Percentiles rank a stretch among this genome's conserved stretches.
phyloP scores from a whole-genome alignment of 202 grass and related monocot genomes.

The Carex arenaria region DNA sequence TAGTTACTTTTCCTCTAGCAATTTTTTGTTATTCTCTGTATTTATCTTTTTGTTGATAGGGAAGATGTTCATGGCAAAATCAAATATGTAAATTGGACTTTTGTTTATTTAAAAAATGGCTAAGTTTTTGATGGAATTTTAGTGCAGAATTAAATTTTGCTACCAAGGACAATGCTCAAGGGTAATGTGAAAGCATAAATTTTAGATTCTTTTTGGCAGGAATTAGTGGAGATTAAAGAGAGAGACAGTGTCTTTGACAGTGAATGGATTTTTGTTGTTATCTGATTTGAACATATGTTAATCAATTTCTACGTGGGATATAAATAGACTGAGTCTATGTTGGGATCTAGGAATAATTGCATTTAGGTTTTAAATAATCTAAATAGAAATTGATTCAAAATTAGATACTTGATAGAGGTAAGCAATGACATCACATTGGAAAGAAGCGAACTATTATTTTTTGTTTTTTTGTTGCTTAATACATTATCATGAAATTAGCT shows the following conservation, averaged over 20 bases:
- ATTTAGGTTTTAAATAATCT: background rate
- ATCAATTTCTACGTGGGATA: background rate
- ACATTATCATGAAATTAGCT: background rate
- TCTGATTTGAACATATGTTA: background rate
- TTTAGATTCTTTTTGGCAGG: background rate
- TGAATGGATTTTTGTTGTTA: background rate
- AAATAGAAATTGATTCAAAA: background rate
- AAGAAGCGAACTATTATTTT: background rate
- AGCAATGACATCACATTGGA: conserved; percentile 1
- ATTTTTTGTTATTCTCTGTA: background rate
- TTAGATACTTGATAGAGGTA: background rate
- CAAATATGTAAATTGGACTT: background rate
- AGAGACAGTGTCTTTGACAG: no score
- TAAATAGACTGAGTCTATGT: background rate
- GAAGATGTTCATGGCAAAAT: background rate
- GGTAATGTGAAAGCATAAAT: background rate
- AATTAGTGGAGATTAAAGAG: background rate
- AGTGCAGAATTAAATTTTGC: background rate
- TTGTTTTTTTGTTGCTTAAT: background rate
- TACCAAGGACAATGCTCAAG: background rate
- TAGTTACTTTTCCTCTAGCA: background rate
- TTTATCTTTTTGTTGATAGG: background rate
- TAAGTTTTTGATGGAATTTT: background rate
- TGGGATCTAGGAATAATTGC: background rate
- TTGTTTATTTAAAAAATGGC: background rate